Conservation (phyloP, 495 filamentous ascomycete species). For the Aspergillus incahuasiensis region DNA sequence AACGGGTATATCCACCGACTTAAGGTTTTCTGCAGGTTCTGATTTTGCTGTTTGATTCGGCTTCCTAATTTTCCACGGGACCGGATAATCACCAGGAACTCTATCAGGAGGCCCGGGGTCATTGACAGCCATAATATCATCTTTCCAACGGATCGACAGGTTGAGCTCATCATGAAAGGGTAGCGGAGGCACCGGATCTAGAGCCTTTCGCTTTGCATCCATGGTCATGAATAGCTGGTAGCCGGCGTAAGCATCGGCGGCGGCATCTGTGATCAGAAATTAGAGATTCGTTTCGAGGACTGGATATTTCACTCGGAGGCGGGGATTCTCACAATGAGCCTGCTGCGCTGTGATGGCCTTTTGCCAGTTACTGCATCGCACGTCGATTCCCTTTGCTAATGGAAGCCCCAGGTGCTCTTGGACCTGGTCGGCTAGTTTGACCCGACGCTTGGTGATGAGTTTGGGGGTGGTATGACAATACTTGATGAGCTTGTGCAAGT, state of each 20-base stretch:
- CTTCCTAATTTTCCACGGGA: background rate
- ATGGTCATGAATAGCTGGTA: slow-evolving; percentile 67
- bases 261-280: slow-evolving; percentile 58
- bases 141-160: slow-evolving; percentile 48
- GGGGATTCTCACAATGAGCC: slow-evolving; percentile 58
- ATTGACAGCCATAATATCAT: slow-evolving; percentile 3
- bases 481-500: slow-evolving; percentile 71
- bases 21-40: no score
- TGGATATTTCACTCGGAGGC: background rate
- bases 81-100: background rate
- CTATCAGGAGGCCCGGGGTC: slow-evolving; percentile 12
- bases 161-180: slow-evolving; percentile 64
- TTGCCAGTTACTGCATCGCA: slow-evolving; percentile 71
- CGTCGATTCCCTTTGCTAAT: slow-evolving; percentile 62
- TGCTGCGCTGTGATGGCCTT: slow-evolving; percentile 55
- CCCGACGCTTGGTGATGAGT: slow-evolving; percentile 59
- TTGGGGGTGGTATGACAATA: slow-evolving; percentile 47
- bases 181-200: slow-evolving; percentile 65
- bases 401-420: slow-evolving; percentile 71
- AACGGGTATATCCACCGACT: no score
- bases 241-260: slow-evolving; percentile 77
- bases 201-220: slow-evolving; percentile 57
- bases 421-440: slow-evolving; percentile 63
- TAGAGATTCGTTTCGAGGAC: background rate
- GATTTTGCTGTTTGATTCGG: no score